Evolutionary conservation across 2,329 filamentous ascomycete genomes (phyloP).

Genomic region (Hypomyces rosellus): DNA sequence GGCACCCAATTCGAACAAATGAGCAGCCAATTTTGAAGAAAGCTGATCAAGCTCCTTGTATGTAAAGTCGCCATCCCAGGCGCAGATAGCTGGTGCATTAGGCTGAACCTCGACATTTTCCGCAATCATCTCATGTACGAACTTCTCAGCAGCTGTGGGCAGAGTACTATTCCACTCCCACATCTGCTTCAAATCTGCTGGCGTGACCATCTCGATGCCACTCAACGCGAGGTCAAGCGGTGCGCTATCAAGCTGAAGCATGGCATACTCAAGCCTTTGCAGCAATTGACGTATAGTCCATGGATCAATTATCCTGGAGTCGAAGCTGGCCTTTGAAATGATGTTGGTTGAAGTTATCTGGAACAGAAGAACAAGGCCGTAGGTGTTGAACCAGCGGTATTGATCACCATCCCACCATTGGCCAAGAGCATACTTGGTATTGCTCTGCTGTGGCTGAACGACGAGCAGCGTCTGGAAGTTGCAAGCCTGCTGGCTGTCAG

Average conservation of each 20-base stretch:
- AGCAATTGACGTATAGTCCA: neutral
- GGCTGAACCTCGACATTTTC: neutral
- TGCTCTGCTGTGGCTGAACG: slow-evolving; percentile 10
- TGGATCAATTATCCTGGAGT: neutral
- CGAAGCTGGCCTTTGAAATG: neutral
- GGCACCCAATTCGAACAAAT: slow-evolving; percentile 17
- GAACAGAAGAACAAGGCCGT: neutral
- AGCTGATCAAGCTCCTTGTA: slow-evolving; percentile 16
- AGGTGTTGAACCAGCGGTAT: neutral
- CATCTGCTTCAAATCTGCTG: too few relatives aligned
- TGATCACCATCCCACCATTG: too few relatives aligned
- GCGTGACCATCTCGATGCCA: too few relatives aligned
- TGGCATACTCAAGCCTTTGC: neutral
- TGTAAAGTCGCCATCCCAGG: slow-evolving; percentile 18
- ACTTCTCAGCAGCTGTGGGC: neutral
- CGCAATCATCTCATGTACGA: neutral
- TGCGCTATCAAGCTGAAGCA: neutral
- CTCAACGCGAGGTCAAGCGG: too few relatives aligned
- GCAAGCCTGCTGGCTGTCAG: slow-evolving; percentile 7
- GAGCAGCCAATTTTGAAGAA: neutral
- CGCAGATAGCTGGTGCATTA: slow-evolving; percentile 13
- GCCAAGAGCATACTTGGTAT: too few relatives aligned
- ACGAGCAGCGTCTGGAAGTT: slow-evolving; percentile 14
- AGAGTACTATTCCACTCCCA: too few relatives aligned
- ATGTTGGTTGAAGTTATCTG: neutral